These are phyloP conservation scores for Aspergillus egyptiacus DNA, from an alignment of 495 filamentous ascomycete genomes.

Conservation along the genomic window DNA sequence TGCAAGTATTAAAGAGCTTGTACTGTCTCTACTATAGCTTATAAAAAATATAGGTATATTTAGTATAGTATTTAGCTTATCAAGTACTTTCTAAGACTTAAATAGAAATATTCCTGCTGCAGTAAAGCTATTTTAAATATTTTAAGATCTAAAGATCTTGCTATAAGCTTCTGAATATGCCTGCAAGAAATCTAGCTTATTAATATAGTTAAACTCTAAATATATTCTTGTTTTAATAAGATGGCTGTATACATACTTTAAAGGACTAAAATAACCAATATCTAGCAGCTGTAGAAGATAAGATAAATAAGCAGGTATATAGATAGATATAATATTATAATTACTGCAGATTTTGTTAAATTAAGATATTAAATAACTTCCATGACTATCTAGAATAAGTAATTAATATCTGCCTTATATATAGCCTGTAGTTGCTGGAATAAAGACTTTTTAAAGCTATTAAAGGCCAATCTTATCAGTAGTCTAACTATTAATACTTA, in stretches of 20 bases:
- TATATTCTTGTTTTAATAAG: no score
- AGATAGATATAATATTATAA: conserved; percentile 22
- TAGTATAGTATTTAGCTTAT: background rate
- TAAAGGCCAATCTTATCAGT: conserved; percentile 6
- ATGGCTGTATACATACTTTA: background rate
- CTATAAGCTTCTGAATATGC: background rate
- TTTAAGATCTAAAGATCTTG: background rate
- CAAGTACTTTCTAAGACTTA: background rate
- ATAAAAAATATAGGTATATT: background rate
- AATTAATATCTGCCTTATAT: background rate
- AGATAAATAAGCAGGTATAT: background rate
- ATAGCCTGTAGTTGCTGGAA: conserved; percentile 1
- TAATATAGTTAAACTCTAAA: conserved; percentile 2
- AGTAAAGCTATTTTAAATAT: background rate
- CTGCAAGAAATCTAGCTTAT: conserved; percentile 1
- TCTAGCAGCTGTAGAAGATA: background rate
- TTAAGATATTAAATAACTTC: background rate
- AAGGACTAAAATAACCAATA: background rate
- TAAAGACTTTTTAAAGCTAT: conserved; percentile 17
- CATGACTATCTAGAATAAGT: conserved; percentile 10
- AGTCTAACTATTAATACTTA: background rate
- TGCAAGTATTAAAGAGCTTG: background rate
- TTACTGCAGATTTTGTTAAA: conserved; percentile 18
- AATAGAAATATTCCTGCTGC: background rate
- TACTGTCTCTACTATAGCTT: background rate